Conservation (phyloP, 495 filamentous ascomycete genomes). For the Apiosordaria backusii region DNA sequence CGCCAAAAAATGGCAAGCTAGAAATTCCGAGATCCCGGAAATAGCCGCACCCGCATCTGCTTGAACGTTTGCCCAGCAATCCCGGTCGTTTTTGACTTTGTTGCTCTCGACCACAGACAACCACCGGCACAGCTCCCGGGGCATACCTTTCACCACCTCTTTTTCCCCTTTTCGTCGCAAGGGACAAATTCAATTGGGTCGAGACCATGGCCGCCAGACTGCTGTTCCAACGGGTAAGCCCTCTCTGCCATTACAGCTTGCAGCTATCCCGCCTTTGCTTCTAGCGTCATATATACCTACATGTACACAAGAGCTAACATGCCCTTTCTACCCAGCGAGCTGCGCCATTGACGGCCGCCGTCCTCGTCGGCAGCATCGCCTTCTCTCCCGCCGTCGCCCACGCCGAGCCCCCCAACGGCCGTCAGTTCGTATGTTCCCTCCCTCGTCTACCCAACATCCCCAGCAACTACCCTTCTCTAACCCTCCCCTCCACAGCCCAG, state of each 20-base stretch:
- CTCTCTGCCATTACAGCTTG: neutral
- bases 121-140: slow-evolving; percentile 7
- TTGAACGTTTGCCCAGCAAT: slow-evolving; percentile 12
- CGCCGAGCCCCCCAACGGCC: slow-evolving; percentile 43
- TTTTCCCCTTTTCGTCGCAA: slow-evolving; percentile 5
- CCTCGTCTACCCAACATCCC: neutral
- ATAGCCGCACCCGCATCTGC: slow-evolving; percentile 20
- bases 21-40: slow-evolving; percentile 22
- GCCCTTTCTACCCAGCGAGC: slow-evolving; percentile 30
- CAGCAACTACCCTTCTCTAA: slow-evolving; percentile 8
- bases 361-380: slow-evolving; percentile 43
- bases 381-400: slow-evolving; percentile 44
- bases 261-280: neutral
- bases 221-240: slow-evolving; percentile 46
- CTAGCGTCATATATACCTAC: neutral
- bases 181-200: slow-evolving; percentile 38
- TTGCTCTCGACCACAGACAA: slow-evolving; percentile 7
- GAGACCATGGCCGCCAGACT: slow-evolving; percentile 52
- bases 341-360: slow-evolving; percentile 47
- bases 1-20: slow-evolving; percentile 2
- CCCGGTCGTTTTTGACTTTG: slow-evolving; percentile 6
- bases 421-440: slow-evolving; percentile 31
- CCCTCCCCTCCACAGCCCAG: slow-evolving; percentile 33
- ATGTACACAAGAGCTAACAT: neutral
- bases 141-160: slow-evolving; percentile 10